phyloP scores from a whole-genome alignment of 495 filamentous ascomycete species.

The Penicillium crystallinum region DNA sequence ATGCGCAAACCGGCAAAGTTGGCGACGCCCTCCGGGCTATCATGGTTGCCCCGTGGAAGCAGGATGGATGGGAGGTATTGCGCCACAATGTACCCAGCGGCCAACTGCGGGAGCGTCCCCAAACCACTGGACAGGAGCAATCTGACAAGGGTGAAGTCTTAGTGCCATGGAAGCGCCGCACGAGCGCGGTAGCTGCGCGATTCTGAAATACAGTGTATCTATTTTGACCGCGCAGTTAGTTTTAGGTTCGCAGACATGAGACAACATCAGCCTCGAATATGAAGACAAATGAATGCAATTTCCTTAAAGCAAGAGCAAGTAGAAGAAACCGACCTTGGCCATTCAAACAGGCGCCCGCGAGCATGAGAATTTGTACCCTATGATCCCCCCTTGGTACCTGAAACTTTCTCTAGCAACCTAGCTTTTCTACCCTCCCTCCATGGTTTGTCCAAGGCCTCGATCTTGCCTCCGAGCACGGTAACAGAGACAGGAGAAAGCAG shows the following conservation, averaged over 20 bases:
- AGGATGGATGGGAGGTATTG: conserved; percentile 56
- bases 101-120: not conserved
- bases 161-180: not conserved
- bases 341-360: not conserved
- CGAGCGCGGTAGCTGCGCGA: not conserved
- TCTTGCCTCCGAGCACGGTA: conserved; percentile 75
- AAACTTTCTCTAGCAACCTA: conserved; percentile 57
- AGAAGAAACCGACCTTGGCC: not conserved
- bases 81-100: conserved; percentile 20
- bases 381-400: conserved; percentile 14
- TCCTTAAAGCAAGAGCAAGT: not conserved
- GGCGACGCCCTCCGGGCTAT: conserved; percentile 72
- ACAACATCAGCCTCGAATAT: not conserved
- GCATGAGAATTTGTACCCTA: not conserved
- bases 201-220: conserved; percentile 3
- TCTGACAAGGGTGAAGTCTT: not conserved
- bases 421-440: conserved; percentile 74
- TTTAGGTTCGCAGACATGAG: not conserved
- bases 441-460: conserved; percentile 69
- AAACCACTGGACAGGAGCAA: not conserved
- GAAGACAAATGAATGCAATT: not conserved
- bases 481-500: conserved; percentile 63
- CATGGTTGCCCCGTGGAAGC: conserved; percentile 75
- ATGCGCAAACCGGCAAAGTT: conserved; percentile 65
- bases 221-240: conserved; percentile 12